Base-by-base conservation (phyloP, 352 stramenopile genomes). In the Plasmopara muralis region DNA sequence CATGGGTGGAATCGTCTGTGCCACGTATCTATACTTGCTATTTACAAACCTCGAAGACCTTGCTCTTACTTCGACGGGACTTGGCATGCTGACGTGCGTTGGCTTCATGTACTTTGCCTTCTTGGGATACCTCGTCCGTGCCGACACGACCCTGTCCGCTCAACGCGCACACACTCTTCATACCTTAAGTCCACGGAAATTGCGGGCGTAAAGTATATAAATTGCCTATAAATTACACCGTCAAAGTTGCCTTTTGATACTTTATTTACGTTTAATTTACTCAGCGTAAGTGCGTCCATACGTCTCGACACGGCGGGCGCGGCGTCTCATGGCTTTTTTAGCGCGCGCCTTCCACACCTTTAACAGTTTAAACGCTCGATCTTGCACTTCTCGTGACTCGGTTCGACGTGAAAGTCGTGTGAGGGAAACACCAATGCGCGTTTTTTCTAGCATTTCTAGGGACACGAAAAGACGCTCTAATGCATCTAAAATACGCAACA, bases 401-500 rank as follows among this genome's bases (percentile, higher is more conserved):
- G 70, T 47, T n/a, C 70, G 55, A 12, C 68, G 55, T 6, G 41
- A 62, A 0, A 81, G 42, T 5, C 65, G 53, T 28, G 67, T 71
- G 15, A 81, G 68, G 0, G 70, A 48, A 5, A 72, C 62, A 0
- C 72, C 72, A 34, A 83, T 55, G 30, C 57, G 46, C 14, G 77
- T 91, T 62, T 91, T 84, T 60, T 91, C 81, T 39, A 91, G 57
- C 65, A 91, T 85, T 55, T 91, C 81, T 15, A 91, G 71, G 43
- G 81, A 91, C 30, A 91, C 65, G 55, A 87, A 91, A 15, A 83
- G 58, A 40, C 65, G 49, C 41, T 86, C 77, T n/a, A 91, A 62
- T 39, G 64, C 68, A 9, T 75, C 64, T 9, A 91, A 50, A 1
- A 83, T 50, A 14, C 47, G 60, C 16, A 72, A 34, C 70, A 89